Base-by-base conservation (phyloP, 805 yeast species). In the Saccharomycopsis sp. region DNA sequence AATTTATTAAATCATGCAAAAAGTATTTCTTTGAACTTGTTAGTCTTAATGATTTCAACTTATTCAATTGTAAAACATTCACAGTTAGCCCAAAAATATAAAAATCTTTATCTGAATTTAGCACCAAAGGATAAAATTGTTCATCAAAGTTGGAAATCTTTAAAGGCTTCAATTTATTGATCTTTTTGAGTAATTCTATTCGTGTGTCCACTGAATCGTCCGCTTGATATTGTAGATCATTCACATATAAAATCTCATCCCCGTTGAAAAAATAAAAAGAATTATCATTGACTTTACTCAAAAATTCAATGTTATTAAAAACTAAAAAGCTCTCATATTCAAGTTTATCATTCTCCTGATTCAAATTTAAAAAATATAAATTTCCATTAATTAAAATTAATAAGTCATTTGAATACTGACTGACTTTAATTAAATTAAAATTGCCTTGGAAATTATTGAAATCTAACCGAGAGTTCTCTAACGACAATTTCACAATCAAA, bases 11-110 rank as follows among this genome's bases (percentile, higher is more conserved):
- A 32, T 70, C 65, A 55, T 71, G 71, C 14, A 74, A 53, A 24
- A 73, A 65, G 38, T 71, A 59, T 41, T 70, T 68, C 31, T 65
- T 66, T 32, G 66, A 62, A 3, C 64, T 53, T 17, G 56, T 55
- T 28, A 64, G 55, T 40, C 61, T 65, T 28, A 70, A 52, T 4
- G 65, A 43, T 28, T 67, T 57, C 6, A 55, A 54, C 20, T 60
- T 61, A 41, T 52, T 64, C 41, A 17, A 17, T 13, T 39, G 24
- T 19, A 59, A 43, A 0, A 65, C 51, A 7, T 59, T 55, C 42
- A 59, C 65, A 40, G 70, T 74, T 22, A 74, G 47, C 1, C 76
- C 74, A 28, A 65, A 56, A n/a, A 70, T 58, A 26, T 65, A 67
- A 35, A 70, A 56, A 1, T 73, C 65, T 23, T 58, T 61, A 2